phyloP scores from a whole-genome alignment of 106 monocot genomes.

The Dioscorea alata region DNA sequence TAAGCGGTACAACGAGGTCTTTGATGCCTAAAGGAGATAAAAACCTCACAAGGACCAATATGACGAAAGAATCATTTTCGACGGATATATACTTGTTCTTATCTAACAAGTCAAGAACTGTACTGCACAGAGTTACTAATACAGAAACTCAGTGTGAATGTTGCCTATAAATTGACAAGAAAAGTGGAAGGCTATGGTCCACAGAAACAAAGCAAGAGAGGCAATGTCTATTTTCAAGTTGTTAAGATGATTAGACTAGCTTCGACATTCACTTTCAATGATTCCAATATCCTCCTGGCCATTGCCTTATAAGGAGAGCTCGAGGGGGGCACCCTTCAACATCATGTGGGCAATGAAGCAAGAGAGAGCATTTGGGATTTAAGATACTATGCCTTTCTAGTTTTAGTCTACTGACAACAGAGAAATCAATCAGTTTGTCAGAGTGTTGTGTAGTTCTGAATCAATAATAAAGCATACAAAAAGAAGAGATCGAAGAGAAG shows the following conservation, averaged over 20 bases:
- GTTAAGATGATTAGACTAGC: slow-evolving; percentile 26
- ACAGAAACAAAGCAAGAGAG: slow-evolving; percentile 42
- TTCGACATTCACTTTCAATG: slow-evolving; percentile 32
- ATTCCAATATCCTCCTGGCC: slow-evolving; percentile 35
- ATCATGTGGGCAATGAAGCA: slow-evolving; percentile 5
- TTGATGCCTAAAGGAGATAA: not conserved
- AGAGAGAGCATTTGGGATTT: slow-evolving; percentile 2
- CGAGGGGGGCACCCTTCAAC: slow-evolving; percentile 2
- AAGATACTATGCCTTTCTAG: slow-evolving; percentile 1
- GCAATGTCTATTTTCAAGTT: slow-evolving; percentile 41
- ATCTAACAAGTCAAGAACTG: slow-evolving; percentile 34
- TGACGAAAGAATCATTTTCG: slow-evolving; percentile 3
- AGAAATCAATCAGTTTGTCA: slow-evolving; percentile 18
- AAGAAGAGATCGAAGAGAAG: slow-evolving; percentile 5
- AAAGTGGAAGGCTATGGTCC: slow-evolving; percentile 28
- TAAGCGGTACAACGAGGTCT: not conserved
- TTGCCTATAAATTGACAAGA: slow-evolving; percentile 31
- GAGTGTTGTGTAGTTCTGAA: not conserved
- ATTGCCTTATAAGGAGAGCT: slow-evolving; percentile 49
- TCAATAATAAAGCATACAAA: not conserved
- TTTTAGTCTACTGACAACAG: not conserved
- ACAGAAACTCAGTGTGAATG: slow-evolving; percentile 44
- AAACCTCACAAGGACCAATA: not conserved
- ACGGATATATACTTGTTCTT: slow-evolving; percentile 32
- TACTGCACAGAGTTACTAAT: slow-evolving; percentile 21